Evolutionary conservation across 2,329 filamentous ascomycete species (phyloP).

Genomic region (Fusarium ramigenum): DNA sequence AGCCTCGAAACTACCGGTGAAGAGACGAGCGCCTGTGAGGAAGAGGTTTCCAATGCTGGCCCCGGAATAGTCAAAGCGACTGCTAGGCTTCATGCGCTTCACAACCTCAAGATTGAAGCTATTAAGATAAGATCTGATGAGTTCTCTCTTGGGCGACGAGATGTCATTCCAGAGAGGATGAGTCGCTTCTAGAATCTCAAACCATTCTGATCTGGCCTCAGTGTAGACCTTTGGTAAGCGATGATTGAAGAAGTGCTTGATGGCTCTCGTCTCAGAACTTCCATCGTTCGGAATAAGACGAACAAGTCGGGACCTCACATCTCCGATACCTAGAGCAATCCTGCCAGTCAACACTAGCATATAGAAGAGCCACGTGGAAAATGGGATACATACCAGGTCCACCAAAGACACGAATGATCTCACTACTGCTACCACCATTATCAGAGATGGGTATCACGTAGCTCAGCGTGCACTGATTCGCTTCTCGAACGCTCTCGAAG

Average conservation of each 20-base stretch:
- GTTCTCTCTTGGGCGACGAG: slow-evolving; percentile 76
- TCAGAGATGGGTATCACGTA: slow-evolving; percentile 96
- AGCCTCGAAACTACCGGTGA: slow-evolving; percentile 91
- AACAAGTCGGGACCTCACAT: slow-evolving; percentile 72
- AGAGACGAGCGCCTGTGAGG: slow-evolving; percentile 84
- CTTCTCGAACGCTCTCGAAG: slow-evolving; percentile 73
- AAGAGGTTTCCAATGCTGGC: slow-evolving; percentile 84
- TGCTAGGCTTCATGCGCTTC: slow-evolving; percentile 76
- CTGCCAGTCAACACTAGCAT: slow-evolving; percentile 7
- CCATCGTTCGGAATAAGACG: slow-evolving; percentile 80
- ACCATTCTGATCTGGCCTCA: slow-evolving; percentile 82
- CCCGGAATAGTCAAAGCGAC: slow-evolving; percentile 79
- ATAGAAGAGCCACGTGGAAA: slow-evolving; percentile 15
- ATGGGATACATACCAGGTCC: slow-evolving; percentile 79
- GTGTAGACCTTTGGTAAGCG: slow-evolving; percentile 69
- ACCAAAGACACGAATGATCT: slow-evolving; percentile 93
- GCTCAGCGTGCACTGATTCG: slow-evolving; percentile 73
- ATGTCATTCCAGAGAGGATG: slow-evolving; percentile 79
- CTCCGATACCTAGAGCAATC: slow-evolving; percentile 62
- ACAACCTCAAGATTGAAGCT: slow-evolving; percentile 80
- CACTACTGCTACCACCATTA: slow-evolving; percentile 93
- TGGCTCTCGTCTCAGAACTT: slow-evolving; percentile 73
- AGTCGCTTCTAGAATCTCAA: slow-evolving; percentile 85
- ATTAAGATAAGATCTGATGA: slow-evolving; percentile 81
- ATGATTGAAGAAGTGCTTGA: slow-evolving; percentile 88